Percentiles rank a stretch among this genome's conserved stretches.
Evolutionary conservation across 345 rosid genomes (phyloP).

Genomic region (Eucalyptus globulus): DNA sequence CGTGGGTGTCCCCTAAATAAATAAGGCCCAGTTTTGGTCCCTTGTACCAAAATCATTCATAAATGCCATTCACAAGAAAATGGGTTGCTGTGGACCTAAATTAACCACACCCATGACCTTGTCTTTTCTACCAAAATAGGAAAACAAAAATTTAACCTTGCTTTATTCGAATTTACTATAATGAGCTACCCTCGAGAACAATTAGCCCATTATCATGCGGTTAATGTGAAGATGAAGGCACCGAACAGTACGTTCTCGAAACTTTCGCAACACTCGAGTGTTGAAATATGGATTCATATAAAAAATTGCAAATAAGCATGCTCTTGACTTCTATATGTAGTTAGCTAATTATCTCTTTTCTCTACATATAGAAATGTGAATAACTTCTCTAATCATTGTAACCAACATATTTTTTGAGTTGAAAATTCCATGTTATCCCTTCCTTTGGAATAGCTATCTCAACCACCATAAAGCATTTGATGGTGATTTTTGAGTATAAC

Average conservation of each 20-base stretch:
- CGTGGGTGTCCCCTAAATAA: not conserved
- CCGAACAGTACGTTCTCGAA: not conserved
- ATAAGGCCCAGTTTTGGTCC: not conserved
- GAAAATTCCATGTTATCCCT: not conserved
- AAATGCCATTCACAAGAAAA: not conserved
- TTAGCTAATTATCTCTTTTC: not conserved
- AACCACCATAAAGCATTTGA: not conserved
- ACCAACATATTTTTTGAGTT: not conserved
- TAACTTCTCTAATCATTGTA: not conserved
- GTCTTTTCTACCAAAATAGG: not conserved
- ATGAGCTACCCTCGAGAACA: not conserved
- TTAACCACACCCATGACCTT: not conserved
- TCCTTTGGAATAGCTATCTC: not conserved
- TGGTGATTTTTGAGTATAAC: not conserved
- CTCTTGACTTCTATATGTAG: not conserved
- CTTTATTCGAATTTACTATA: not conserved
- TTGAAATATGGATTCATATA: not conserved
- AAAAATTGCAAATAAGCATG: not conserved
- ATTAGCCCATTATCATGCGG: not conserved
- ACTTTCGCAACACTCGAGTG: not conserved
- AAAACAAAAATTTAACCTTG: not conserved
- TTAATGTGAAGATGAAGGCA: not conserved
- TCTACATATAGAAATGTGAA: not conserved
- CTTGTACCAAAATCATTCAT: not conserved
- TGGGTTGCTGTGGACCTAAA: not conserved